These are phyloP conservation scores for Smallanthus sonchifolius DNA, from an alignment of 129 eudicot genomes.

Conservation along the genomic window DNA sequence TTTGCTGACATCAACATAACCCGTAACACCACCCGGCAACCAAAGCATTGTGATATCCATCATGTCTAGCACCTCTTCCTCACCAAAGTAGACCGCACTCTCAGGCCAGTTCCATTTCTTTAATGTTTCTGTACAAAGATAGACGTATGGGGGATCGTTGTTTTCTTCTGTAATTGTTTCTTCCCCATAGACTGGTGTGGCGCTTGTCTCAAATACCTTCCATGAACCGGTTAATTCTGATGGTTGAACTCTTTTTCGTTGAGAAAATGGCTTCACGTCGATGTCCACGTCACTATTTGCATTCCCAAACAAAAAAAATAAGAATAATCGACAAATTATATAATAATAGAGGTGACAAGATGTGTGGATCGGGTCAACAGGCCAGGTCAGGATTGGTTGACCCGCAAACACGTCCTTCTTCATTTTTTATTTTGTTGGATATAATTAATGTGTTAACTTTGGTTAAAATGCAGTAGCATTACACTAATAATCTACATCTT, in stretches of 20 bases:
- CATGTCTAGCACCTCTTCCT: slow-evolving; percentile 88
- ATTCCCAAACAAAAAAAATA: background rate
- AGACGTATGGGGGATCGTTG: slow-evolving; percentile 62
- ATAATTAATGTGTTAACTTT: too few relatives aligned
- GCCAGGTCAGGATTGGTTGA: background rate
- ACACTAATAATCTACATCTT: too few relatives aligned
- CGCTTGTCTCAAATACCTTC: slow-evolving; percentile 95
- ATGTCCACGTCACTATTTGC: slow-evolving; percentile 60
- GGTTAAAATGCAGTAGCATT: too few relatives aligned
- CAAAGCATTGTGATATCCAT: slow-evolving; percentile 75
- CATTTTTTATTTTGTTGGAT: background rate
- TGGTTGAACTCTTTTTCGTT: slow-evolving; percentile 74
- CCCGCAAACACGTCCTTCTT: background rate
- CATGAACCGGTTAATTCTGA: slow-evolving; percentile 72
- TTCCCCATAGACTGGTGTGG: slow-evolving; percentile 72
- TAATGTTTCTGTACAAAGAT: slow-evolving; percentile 79
- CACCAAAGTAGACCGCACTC: slow-evolving; percentile 63
- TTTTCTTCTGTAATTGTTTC: slow-evolving; percentile 40
- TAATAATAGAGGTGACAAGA: background rate
- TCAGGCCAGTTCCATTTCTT: slow-evolving; percentile 87
- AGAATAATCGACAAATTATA: background rate
- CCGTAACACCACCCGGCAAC: slow-evolving; percentile 95
- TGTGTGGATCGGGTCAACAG: background rate
- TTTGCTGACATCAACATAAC: slow-evolving; percentile 72
- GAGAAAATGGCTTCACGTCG: slow-evolving; percentile 82